phyloP scores from a whole-genome alignment of 441 rosid genomes.

The Raphanus hybrid region DNA sequence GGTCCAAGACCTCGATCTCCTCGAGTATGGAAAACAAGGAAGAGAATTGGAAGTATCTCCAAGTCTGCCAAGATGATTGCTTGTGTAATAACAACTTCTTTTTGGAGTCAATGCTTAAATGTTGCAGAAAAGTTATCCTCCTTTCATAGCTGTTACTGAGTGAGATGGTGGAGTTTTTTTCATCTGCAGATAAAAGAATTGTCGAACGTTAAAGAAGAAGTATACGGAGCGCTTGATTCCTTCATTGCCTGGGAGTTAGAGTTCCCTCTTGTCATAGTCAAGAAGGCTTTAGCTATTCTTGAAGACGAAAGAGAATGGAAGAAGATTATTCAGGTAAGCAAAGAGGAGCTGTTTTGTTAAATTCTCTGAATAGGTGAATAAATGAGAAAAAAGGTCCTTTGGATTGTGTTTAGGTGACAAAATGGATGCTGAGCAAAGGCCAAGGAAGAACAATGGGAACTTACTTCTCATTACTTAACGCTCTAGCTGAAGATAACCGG shows the following conservation, averaged over 20 bases:
- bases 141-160: too few species aligned
- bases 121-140: too few species aligned
- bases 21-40: conserved; percentile 86
- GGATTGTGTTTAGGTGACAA: conserved; percentile 58
- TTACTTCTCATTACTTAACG: conserved; percentile 76
- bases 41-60: conserved; percentile 79
- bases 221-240: conserved; percentile 93
- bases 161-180: not conserved
- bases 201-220: conserved; percentile 92
- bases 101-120: too few species aligned
- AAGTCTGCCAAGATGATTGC: conserved; percentile 77
- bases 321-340: conserved; percentile 79
- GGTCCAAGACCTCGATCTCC: conserved; percentile 95
- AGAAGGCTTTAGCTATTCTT: conserved; percentile 86
- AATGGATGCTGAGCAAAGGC: conserved; percentile 99
- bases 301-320: conserved; percentile 86
- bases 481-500: conserved; percentile 87
- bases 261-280: conserved; percentile 86
- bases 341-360: not conserved
- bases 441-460: conserved; percentile 96
- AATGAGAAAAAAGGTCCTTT: not conserved
- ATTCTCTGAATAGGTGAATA: not conserved
- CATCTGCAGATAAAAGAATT: conserved; percentile 62
- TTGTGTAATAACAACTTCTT: conserved; percentile 50
- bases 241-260: conserved; percentile 97